Base-by-base conservation (phyloP, 495 filamentous ascomycete species). In the Trichoderma virens region DNA sequence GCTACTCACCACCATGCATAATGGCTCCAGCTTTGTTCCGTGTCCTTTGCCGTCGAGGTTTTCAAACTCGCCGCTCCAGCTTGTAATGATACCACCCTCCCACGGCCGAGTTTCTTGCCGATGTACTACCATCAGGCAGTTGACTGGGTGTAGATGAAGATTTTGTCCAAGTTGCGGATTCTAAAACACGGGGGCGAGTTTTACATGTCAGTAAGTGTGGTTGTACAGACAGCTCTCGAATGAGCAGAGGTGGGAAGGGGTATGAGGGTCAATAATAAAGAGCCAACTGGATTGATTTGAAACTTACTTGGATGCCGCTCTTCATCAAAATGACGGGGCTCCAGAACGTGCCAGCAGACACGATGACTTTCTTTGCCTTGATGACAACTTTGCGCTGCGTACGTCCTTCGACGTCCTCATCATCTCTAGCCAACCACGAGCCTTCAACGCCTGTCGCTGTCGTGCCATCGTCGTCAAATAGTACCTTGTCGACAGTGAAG, bases 101-200 rank as follows among this genome's bases (percentile, higher is more conserved):
- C 91, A 95, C 0, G 89, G 88, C 30, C 80, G 82, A 14, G 85
- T 74, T 28, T 87, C 84, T 38, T 92, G 77, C 6, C 87, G 80
- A 67, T 86, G 92, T 14, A 86, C 75, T 16, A 82, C 90, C 2
- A 75, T 79, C 25, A 87, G 69, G 5, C 86, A 68, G 47, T 80
- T 78, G 5, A 87, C 87, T 3, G 93, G 93, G 67, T 98, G 93
- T 6, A 93, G 71, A 68, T 95, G 76, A 5, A 98, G 85, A 69
- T 96, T 88, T 20, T 81, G 84, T n/a, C 93, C 93, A 66, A 98
- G 89, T 56, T 96, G 88, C 4, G 77, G 78, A 65, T 96, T 96
- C 76, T 87, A 82, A 28, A 81, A 67, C 45, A 16, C 4, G 1
- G 5, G 43, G 60, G 63, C 75, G 32, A 76, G 67, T 56, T 64